A percentile compares a stretch with the other conserved stretches of the same genome.
phyloP scores from a whole-genome alignment of 768 basidiomycete species.

The Tricholoma terreum region DNA sequence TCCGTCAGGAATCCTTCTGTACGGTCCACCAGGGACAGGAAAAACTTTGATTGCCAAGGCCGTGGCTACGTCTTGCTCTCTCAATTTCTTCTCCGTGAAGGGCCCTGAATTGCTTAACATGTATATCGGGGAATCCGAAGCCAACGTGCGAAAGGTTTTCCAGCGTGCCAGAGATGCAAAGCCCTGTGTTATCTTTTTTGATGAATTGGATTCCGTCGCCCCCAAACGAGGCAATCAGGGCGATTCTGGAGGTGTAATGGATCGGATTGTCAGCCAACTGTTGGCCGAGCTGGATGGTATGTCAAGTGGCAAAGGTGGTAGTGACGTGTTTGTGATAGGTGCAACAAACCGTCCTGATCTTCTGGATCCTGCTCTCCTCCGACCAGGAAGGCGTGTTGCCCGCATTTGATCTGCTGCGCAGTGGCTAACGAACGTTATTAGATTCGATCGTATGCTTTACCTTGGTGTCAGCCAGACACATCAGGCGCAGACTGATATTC shows the following conservation, averaged over 20 bases:
- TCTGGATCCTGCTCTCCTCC: constrained; percentile 82
- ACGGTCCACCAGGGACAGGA: constrained; percentile 94
- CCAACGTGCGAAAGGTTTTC: constrained; percentile 92
- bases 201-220: constrained; percentile 92
- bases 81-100: constrained; percentile 97
- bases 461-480: constrained; percentile 89
- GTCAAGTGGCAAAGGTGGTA: constrained; percentile 53
- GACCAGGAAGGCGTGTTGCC: constrained; percentile 74
- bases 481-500: constrained; percentile 78
- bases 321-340: constrained; percentile 90
- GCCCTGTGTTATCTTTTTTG: constrained; percentile 96
- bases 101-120: constrained; percentile 95
- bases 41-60: constrained; percentile 96
- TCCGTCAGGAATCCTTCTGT: constrained; percentile 74
- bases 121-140: constrained; percentile 98
- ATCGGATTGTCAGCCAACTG: constrained; percentile 93
- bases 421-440: constrained; percentile 27
- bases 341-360: constrained; percentile 95
- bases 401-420: not conserved
- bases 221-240: constrained; percentile 94
- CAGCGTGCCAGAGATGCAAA: constrained; percentile 88
- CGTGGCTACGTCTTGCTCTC: constrained; percentile 90
- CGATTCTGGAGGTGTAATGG: constrained; percentile 97
- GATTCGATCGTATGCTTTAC: constrained; percentile 97
- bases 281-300: constrained; percentile 94